These are phyloP conservation scores for Camellia granthamiana DNA, from an alignment of 148 eudicot species.

Conservation along the genomic window DNA sequence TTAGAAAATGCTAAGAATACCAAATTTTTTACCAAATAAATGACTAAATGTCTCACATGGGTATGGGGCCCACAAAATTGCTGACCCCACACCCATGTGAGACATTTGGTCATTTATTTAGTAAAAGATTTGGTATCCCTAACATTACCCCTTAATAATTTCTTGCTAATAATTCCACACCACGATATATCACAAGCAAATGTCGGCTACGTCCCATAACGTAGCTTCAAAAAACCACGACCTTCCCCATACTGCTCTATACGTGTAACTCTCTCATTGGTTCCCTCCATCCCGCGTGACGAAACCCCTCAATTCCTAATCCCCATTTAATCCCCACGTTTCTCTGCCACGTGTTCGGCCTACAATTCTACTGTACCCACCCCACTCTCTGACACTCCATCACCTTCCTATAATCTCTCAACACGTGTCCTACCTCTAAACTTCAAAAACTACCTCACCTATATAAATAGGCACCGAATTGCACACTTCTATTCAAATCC, in stretches of 20 bases:
- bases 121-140: too few species aligned
- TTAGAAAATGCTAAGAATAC: too few species aligned
- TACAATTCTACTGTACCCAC: background rate
- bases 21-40: too few species aligned
- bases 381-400: background rate
- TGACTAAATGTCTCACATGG: too few species aligned
- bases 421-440: constrained; percentile 30
- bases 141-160: background rate
- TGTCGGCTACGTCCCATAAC: constrained; percentile 22
- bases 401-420: background rate
- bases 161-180: background rate
- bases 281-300: background rate
- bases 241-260: background rate
- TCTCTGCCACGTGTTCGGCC: constrained; percentile 22
- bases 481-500: constrained; percentile 4
- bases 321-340: constrained; percentile 20
- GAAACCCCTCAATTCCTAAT: constrained; percentile 23
- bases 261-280: constrained; percentile 9
- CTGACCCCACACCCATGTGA: too few species aligned
- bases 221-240: constrained; percentile 21
- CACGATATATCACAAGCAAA: background rate
- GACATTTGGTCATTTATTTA: too few species aligned
- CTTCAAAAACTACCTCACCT: background rate
- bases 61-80: too few species aligned
- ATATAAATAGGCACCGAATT: background rate